A percentile compares a stretch with the other conserved stretches of the same genome.
phyloP scores from a whole-genome alignment of 345 rosid genomes.

The Firmiana major region DNA sequence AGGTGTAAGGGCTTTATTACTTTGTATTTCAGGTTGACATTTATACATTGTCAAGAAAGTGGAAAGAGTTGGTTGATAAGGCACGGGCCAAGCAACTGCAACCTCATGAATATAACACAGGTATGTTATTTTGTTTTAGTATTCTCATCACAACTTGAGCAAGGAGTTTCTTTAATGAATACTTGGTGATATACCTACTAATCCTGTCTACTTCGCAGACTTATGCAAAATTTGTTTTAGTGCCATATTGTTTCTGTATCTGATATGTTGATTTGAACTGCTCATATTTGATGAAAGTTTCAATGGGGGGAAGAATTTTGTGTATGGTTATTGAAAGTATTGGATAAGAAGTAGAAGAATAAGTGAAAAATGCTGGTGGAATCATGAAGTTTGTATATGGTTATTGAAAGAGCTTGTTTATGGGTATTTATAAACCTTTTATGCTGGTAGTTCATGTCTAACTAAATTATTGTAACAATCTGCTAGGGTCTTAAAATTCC shows the following conservation, averaged over 20 bases:
- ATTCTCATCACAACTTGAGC: neutral
- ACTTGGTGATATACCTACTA: neutral
- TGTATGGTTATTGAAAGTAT: neutral
- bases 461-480: neutral
- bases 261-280: neutral
- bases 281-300: neutral
- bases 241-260: neutral
- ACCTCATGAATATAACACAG: slow-evolving; percentile 86
- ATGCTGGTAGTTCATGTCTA: neutral
- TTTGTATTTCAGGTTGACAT: slow-evolving; percentile 64
- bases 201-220: neutral
- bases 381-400: neutral
- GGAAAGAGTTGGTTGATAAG: slow-evolving; percentile 96
- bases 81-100: slow-evolving; percentile 95
- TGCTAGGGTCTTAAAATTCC: neutral
- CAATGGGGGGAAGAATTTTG: too few relatives aligned
- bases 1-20: neutral
- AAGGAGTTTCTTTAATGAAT: neutral
- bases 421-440: neutral
- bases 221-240: neutral
- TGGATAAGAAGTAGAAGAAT: neutral
- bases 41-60: slow-evolving; percentile 86
- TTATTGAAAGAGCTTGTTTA: neutral
- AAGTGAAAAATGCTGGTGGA: neutral
- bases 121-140: slow-evolving; percentile 27